Percentiles rank a stretch among this genome's conserved stretches.
phyloP scores from a whole-genome alignment of 441 rosid species.

The Macaranga tanarius region DNA sequence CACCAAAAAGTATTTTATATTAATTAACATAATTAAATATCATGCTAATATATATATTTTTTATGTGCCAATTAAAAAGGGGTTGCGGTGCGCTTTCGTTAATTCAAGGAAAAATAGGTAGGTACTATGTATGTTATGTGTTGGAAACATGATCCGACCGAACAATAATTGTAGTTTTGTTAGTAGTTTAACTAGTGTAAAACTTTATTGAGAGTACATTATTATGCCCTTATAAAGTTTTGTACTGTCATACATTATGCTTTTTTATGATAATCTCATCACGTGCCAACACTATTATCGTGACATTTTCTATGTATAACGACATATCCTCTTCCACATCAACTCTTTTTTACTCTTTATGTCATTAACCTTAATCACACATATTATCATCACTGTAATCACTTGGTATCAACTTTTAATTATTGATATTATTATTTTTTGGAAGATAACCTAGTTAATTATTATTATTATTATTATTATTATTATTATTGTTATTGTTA shows the following conservation, averaged over 20 bases:
- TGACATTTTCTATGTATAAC: background rate
- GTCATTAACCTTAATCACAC: background rate
- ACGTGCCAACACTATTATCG: conserved; percentile 10
- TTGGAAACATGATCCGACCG: conserved; percentile 12
- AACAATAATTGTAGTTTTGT: conserved; percentile 9
- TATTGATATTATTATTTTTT: too few relatives aligned
- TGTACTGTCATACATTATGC: conserved; percentile 19
- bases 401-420: background rate
- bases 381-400: background rate
- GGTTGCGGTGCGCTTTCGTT: background rate
- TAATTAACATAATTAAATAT: too few relatives aligned
- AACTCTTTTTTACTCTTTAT: too few relatives aligned
- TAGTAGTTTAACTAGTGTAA: conserved; percentile 9
- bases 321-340: background rate
- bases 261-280: conserved; percentile 2
- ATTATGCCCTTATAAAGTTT: conserved; percentile 27
- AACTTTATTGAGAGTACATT: conserved; percentile 12
- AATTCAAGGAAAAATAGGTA: background rate
- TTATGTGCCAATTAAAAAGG: background rate
- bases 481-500: background rate
- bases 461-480: background rate
- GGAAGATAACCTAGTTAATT: background rate
- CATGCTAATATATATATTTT: background rate
- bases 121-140: background rate
- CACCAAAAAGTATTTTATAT: too few relatives aligned